Evolutionary conservation across 768 basidiomycete species (phyloP).

Genomic region (Pleurotus salmoneostramineus): DNA sequence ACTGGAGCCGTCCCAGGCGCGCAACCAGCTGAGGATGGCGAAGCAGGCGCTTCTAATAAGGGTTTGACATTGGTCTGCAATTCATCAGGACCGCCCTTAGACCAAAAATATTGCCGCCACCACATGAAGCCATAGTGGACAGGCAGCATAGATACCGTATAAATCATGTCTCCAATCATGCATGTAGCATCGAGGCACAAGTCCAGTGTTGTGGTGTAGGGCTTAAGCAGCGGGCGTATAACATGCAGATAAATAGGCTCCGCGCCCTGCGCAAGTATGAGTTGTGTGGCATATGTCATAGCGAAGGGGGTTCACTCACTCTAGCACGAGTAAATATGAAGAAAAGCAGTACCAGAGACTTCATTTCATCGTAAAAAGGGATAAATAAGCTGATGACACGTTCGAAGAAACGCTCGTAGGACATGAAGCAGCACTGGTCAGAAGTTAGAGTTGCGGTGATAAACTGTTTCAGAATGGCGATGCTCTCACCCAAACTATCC

Average conservation of each 20-base stretch:
- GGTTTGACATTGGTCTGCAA: background rate
- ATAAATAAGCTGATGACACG: conserved; percentile 63
- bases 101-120: conserved; percentile 28
- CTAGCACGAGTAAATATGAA: conserved; percentile 72
- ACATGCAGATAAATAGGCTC: conserved; percentile 83
- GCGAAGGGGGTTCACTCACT: conserved; percentile 32
- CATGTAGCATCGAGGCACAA: conserved; percentile 54
- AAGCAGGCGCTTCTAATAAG: background rate
- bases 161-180: conserved; percentile 62
- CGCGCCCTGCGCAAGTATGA: conserved; percentile 54
- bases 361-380: conserved; percentile 84
- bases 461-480: background rate
- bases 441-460: conserved; percentile 3
- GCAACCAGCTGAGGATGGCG: background rate
- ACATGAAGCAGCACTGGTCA: conserved; percentile 60
- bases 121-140: conserved; percentile 28
- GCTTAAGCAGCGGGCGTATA: conserved; percentile 74
- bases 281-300: background rate
- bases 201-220: conserved; percentile 68
- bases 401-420: conserved; percentile 68
- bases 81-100: conserved; percentile 1
- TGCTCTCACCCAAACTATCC: conserved; percentile 79
- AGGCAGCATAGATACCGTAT: conserved; percentile 37
- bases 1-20: background rate
- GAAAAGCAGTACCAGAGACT: conserved; percentile 68